These are phyloP conservation scores for Beauveria varroae DNA, from an alignment of 2,329 filamentous ascomycete species.

Conservation along the genomic window DNA sequence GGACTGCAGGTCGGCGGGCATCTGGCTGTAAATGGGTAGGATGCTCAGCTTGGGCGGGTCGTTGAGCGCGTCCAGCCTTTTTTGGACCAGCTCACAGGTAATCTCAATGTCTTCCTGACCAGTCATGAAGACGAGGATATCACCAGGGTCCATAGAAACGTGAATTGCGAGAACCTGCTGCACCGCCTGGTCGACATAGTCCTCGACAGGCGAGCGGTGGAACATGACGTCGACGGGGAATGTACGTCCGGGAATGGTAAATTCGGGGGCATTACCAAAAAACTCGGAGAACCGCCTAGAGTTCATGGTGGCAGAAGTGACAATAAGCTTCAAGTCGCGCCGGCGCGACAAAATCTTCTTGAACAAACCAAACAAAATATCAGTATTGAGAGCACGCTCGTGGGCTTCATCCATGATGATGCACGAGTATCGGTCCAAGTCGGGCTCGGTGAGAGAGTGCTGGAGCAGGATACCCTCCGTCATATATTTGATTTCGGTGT, in stretches of 20 bases:
- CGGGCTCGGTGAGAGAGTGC: conserved; percentile 86
- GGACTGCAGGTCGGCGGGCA: conserved; percentile 95
- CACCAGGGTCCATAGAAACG: conserved; percentile 84
- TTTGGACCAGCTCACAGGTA: conserved; percentile 87
- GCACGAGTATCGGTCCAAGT: conserved; percentile 92
- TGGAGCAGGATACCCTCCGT: conserved; percentile 91
- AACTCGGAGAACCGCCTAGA: conserved; percentile 92
- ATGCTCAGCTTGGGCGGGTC: conserved; percentile 93
- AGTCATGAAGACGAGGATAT: conserved; percentile 99
- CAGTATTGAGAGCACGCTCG: conserved; percentile 91
- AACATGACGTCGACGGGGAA: conserved; percentile 97
- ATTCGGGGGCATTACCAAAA: conserved; percentile 92
- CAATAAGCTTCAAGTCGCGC: conserved; percentile 89
- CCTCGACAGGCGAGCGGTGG: conserved; percentile 88
- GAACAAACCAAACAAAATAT: conserved; percentile 94
- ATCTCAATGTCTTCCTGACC: conserved; percentile 97
- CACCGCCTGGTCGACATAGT: conserved; percentile 95
- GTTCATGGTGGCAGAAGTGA: conserved; percentile 98
- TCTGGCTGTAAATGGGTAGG: conserved; percentile 96
- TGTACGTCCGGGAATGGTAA: conserved; percentile 89
- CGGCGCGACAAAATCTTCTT: conserved; percentile 91
- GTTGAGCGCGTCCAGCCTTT: conserved; percentile 80
- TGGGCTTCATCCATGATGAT: conserved; percentile 99
- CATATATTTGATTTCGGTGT: conserved; percentile 98
- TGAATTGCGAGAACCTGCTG: conserved; percentile 95